These are phyloP conservation scores for Lachancea waltii DNA, from an alignment of 805 yeast species.

Conservation along the genomic window DNA sequence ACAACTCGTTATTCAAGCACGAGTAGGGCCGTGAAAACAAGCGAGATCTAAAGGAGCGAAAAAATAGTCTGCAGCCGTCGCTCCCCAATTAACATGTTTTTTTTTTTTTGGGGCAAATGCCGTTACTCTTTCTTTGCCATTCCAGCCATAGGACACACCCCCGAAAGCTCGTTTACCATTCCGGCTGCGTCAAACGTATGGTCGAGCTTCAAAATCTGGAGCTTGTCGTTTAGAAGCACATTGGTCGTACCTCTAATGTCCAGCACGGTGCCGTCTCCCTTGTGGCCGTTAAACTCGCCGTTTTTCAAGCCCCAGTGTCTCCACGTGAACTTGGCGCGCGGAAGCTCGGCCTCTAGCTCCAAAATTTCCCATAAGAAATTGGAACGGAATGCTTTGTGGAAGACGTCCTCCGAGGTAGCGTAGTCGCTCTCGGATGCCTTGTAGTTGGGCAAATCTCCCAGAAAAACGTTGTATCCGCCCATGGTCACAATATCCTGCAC, in stretches of 20 bases:
- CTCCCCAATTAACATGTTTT: no score
- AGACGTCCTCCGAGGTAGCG: slow-evolving; percentile 3
- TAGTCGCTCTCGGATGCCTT: slow-evolving; percentile 5
- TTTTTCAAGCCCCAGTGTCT: slow-evolving; percentile 6
- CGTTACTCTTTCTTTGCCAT: no score
- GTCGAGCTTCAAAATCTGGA: slow-evolving; percentile 3
- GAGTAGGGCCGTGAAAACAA: no score
- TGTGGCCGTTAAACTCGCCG: slow-evolving; percentile 7
- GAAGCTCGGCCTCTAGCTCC: slow-evolving; percentile 3
- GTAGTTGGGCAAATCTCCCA: slow-evolving; percentile 7
- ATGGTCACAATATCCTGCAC: slow-evolving; percentile 3
- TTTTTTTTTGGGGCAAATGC: no score
- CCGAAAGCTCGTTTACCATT: slow-evolving; percentile 2
- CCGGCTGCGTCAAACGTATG: slow-evolving; percentile 5
- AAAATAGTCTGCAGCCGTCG: no score
- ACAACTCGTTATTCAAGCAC: no score
- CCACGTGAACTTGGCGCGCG: slow-evolving; percentile 3
- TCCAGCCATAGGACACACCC: slow-evolving; percentile 3
- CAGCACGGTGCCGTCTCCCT: slow-evolving; percentile 7
- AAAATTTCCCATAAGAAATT: slow-evolving; percentile 5
- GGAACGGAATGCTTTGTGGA: slow-evolving; percentile 4
- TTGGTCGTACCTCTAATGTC: slow-evolving; percentile 1
- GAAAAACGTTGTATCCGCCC: slow-evolving; percentile 5
- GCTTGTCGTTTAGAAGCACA: slow-evolving; percentile 1
- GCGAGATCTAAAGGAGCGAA: no score